These are phyloP conservation scores for Achaetomium macrosporum DNA, from an alignment of 2,329 filamentous ascomycete species.

Conservation along the genomic window DNA sequence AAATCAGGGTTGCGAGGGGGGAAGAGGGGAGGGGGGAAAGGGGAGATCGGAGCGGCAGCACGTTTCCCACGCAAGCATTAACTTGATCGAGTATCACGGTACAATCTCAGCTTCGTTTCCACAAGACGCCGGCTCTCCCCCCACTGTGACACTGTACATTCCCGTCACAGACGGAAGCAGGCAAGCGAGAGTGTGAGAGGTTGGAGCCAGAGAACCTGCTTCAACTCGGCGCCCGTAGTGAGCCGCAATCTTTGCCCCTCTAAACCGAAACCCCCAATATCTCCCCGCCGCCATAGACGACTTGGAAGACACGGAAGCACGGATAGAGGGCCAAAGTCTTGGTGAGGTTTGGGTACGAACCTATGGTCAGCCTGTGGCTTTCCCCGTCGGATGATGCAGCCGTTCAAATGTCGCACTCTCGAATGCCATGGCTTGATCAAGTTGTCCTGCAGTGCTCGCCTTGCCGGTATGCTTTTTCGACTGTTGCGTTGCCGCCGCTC, in stretches of 20 bases:
- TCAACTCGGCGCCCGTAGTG: conserved; percentile 80
- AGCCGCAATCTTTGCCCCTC: conserved; percentile 47
- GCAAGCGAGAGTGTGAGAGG: conserved; percentile 30
- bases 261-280: conserved; percentile 15
- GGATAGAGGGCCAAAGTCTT: conserved; percentile 13
- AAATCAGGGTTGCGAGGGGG: conserved; percentile 6
- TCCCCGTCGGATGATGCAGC: conserved; percentile 4
- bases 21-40: conserved; percentile 22
- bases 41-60: conserved; percentile 71
- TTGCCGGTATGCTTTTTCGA: conserved; percentile 18
- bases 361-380: conserved; percentile 16
- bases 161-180: background rate
- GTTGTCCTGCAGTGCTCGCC: conserved; percentile 10
- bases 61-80: conserved; percentile 98
- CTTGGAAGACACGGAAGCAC: background rate
- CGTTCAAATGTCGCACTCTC: background rate
- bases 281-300: background rate
- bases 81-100: conserved; percentile 98
- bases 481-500: conserved; percentile 54
- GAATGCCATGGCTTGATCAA: conserved; percentile 19
- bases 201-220: conserved; percentile 45
- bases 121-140: conserved; percentile 37
- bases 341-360: conserved; percentile 39
- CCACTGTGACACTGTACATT: conserved; percentile 15
- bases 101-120: conserved; percentile 80